Base-by-base conservation (phyloP, 768 basidiomycete species). In the Crassisporium funariophilum region DNA sequence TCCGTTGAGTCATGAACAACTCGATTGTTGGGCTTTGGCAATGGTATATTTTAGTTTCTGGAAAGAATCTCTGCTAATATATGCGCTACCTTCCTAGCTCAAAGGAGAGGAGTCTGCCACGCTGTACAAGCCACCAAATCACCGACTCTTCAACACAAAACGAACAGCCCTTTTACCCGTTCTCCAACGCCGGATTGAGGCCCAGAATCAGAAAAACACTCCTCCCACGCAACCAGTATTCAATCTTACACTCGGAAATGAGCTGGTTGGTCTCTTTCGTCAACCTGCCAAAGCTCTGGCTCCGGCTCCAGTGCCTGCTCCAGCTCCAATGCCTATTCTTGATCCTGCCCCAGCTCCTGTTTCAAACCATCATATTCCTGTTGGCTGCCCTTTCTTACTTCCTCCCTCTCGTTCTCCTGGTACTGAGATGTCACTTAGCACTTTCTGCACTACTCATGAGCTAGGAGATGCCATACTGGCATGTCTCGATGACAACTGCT, bases 11-110 rank as follows among this genome's bases (percentile, higher is more conserved):
- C 44, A 46, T 51, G 44, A 51, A 8, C 16, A n/a, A 6, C 22
- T 46, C 12, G 38, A 50, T 25, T 41, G 39, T 31, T 50, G 44
- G 39, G 49, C 49, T 19, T 45, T 31, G 9, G 44, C 49, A 24
- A 50, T 50, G 22, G 37, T 50, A 29, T 20, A 37, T 22, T 12
- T 20, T 6, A 11, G 41, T 15, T 51, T 20, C 7, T 36, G 15
- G 38, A 19, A 21, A 15, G 17, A 36, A 36, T 5, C 15, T 42
- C 34, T 37, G 25, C 44, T 5, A 13, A 29, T 29, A 13, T 29
- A 29, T 13, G 13, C 27, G 27, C 27, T 29, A 13, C 27, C 7
- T 29, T 13, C 7, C 7, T 29, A 29, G 27, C 27, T 29, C 13
- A 29, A 13, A 7, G 27, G 27, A 7, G 27, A 29, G 27, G 8